Conservation (phyloP, 2,329 filamentous ascomycete species). For the Taxawa tesnikishii region DNA sequence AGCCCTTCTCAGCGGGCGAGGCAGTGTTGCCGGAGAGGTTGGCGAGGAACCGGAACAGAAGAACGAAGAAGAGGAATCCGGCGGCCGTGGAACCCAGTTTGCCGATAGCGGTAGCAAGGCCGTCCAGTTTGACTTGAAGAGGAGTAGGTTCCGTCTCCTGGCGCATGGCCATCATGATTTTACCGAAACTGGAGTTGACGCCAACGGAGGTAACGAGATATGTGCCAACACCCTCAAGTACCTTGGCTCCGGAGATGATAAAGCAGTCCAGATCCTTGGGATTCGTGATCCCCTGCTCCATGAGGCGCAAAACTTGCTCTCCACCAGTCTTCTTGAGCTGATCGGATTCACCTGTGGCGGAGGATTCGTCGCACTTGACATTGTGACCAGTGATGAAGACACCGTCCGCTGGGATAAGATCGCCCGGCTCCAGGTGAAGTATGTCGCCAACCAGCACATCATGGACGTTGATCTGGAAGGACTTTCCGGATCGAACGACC, state of each 20-base stretch:
- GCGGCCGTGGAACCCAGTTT: constrained; percentile 33
- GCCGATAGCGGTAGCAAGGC: constrained; percentile 38
- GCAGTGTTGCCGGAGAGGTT: constrained; percentile 16
- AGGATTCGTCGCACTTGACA: constrained; percentile 61
- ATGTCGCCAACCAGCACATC: constrained; percentile 60
- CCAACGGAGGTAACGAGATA: constrained; percentile 44
- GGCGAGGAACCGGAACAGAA: constrained; percentile 24
- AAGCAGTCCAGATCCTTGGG: constrained; percentile 52
- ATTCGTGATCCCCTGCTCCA: constrained; percentile 37
- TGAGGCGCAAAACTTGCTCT: constrained; percentile 44
- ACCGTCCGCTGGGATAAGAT: constrained; percentile 59
- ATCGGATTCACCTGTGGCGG: constrained; percentile 62
- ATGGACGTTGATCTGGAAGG: constrained; percentile 49
- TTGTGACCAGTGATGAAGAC: constrained; percentile 55
- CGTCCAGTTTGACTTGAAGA: constrained; percentile 41
- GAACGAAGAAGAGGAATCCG: constrained; percentile 24
- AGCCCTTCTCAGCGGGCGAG: constrained; percentile 18
- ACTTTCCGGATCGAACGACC: constrained; percentile 54
- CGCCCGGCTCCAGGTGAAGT: constrained; percentile 55
- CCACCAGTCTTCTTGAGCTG: constrained; percentile 54
- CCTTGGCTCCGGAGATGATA: constrained; percentile 45
- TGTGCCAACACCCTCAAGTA: constrained; percentile 42
- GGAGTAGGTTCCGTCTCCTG: constrained; percentile 41
- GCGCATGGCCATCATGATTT: constrained; percentile 44
- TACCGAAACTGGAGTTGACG: constrained; percentile 42